These are phyloP conservation scores for Penicillium janthinellum DNA, from an alignment of 2,329 filamentous ascomycete species.

Conservation along the genomic window DNA sequence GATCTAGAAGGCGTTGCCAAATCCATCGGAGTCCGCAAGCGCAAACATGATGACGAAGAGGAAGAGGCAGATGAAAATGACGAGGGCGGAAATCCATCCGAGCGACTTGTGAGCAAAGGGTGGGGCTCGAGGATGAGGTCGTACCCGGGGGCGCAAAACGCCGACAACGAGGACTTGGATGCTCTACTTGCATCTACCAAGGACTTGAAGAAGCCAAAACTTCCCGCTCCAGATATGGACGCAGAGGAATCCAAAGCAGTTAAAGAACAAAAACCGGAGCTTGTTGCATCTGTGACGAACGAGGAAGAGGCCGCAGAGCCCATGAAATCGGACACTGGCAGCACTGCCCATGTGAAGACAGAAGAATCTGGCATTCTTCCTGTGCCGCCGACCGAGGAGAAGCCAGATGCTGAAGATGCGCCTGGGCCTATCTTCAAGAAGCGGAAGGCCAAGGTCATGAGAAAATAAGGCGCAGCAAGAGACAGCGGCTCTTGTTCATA, in stretches of 20 bases:
- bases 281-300: slow-evolving; percentile 12
- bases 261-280: slow-evolving; percentile 16
- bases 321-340: slow-evolving; percentile 15
- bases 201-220: slow-evolving; percentile 40
- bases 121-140: slow-evolving; percentile 48
- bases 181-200: slow-evolving; percentile 46
- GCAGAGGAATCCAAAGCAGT: slow-evolving; percentile 7
- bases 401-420: slow-evolving; percentile 24
- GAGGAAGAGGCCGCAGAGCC: slow-evolving; percentile 19
- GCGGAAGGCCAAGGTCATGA: slow-evolving; percentile 49
- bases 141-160: slow-evolving; percentile 44
- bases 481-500: not conserved
- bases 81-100: slow-evolving; percentile 33
- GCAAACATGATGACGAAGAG: slow-evolving; percentile 48
- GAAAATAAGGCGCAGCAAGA: slow-evolving; percentile 30
- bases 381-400: slow-evolving; percentile 10
- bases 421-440: slow-evolving; percentile 51
- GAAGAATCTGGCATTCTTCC: slow-evolving; percentile 28
- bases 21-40: slow-evolving; percentile 49
- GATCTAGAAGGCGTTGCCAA: slow-evolving; percentile 41
- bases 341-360: slow-evolving; percentile 25
- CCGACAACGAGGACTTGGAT: slow-evolving; percentile 44
- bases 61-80: slow-evolving; percentile 49
- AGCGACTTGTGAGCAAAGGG: slow-evolving; percentile 40
- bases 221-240: slow-evolving; percentile 10